Conservation (phyloP, 345 rosid species). For the Corchorus olitorius region DNA sequence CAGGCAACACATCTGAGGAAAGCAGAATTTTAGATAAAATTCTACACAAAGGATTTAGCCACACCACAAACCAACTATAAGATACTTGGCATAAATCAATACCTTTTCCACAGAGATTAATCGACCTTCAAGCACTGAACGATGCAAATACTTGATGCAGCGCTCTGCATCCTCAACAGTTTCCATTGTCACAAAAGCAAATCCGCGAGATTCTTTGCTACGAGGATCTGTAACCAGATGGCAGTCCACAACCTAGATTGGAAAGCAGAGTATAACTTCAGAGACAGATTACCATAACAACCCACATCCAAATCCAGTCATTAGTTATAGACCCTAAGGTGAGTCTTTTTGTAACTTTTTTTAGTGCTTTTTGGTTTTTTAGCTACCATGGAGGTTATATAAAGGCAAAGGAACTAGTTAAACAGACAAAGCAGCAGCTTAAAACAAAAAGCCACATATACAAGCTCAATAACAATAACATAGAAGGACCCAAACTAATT, state of each 20-base stretch:
- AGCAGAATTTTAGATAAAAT: constrained; percentile 22
- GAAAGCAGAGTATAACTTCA: constrained; percentile 11
- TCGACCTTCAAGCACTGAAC: constrained; percentile 68
- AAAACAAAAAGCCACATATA: background rate
- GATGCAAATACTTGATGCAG: constrained; percentile 61
- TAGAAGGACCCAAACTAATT: background rate
- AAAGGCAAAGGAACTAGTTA: background rate
- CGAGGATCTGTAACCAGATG: constrained; percentile 62
- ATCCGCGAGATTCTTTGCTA: constrained; percentile 66
- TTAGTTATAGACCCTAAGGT: background rate
- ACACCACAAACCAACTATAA: background rate
- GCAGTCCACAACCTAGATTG: constrained; percentile 59
- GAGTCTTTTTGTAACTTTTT: background rate
- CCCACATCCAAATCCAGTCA: background rate
- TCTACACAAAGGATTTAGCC: constrained; percentile 21
- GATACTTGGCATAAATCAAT: constrained; percentile 9
- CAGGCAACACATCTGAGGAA: constrained; percentile 45
- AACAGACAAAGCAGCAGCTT: background rate
- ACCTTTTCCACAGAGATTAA: constrained; percentile 69
- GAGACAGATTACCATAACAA: background rate
- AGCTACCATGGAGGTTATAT: background rate
- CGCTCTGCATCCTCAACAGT: constrained; percentile 54
- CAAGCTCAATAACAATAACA: background rate
- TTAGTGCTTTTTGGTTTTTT: background rate
- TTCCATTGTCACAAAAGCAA: constrained; percentile 72